Evolutionary conservation across 345 rosid species (phyloP), one percentile per base, ranked within the genome.

Genomic region (Ailanthus altissimus): DNA sequence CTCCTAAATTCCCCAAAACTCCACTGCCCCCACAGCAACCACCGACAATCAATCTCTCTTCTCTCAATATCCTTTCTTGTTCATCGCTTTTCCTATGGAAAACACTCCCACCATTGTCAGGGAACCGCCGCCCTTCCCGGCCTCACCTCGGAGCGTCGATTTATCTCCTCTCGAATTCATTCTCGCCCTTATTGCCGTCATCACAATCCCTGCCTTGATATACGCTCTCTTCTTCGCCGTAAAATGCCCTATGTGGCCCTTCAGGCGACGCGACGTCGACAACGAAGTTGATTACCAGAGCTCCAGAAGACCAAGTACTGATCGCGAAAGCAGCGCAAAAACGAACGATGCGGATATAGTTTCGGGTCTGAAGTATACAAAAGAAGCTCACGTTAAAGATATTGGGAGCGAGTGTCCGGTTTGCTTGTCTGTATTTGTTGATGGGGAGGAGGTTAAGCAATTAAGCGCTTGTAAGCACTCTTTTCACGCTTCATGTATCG

Each of bases 351-450:
- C 70, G 14, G 79, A 83, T n/a, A 25, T 69, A 1, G 77, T 46
- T 0, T 67, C 91, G 5, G 92, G 68, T 32, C 65, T 65, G 0
- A 89, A 88, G 80, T 76, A 81, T 72, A 59, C 51, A 43, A 88
- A 86, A 75, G 93, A 85, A 5, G 69, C 80, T 11, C 93, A 83
- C 51, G 84, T 75, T 0, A 89, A 83, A 14, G 87, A 85, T 58
- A 77, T 89, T 43, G 98, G 93, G 11, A 84, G 68, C 32, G 94
- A 91, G 67, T 94, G 98, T 74, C 82, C 92, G 2, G 93, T 94
- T 69, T 94, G 98, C 72, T 77, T 91, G 53, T 86, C 89, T 18
- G 84, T 59, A 25, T 86, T 88, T 51, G 42, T 77, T 42, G 93
- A 89, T 28, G 94, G 94, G 0, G 88, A 89, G 59, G 90, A 87